Evolutionary conservation across 805 yeast species (phyloP), one percentile per base, ranked within the genome.

Genomic region (Naumovozyma castellii): DNA sequence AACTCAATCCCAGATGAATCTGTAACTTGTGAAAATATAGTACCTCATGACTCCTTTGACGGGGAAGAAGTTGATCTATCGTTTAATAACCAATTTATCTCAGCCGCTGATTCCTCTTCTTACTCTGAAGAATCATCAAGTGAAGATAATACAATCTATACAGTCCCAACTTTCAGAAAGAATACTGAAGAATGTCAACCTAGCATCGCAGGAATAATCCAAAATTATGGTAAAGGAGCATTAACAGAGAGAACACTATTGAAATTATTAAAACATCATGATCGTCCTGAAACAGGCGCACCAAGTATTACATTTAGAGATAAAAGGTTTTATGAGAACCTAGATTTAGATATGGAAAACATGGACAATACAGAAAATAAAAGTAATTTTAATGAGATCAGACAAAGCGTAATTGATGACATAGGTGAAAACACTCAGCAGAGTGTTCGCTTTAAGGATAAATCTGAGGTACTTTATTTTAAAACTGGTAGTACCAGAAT

Each of bases 131-230:
- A 22, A 6, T 22, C 27, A 22, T 22, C 27, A 22, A 22, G 27
- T 22, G 27, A 10, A 22, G 10, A 10, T 22, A 6, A 50, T 31
- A 44, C 45, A 31, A 20, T 47, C 5, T 44, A 43, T 14, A 49
- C 57, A 42, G 66, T 72, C 52, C 78, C 77, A 30, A 72, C 77
- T 16, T 62, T 73, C 50, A 46, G 56, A 35, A 44, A 43, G 15
- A 37, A 40, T 22, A 35, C 39, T 14, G 35, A 10, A 10, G 9
- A 22, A 22, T 22, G 38, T 1, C 35, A 43, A 8, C 19, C 47
- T 5, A 49, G 44, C 27, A 43, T 50, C 13, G 31, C 53, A 3
- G 42, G 44, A 14, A 43, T 54, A 18, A 40, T 54, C 13, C 43
- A 40, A 18, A 43, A 45, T 32, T 40, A 54, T 29, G 39, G 37